Evolutionary conservation across 2,329 filamentous ascomycete species (phyloP).

Genomic region (Kalmusia sp.): DNA sequence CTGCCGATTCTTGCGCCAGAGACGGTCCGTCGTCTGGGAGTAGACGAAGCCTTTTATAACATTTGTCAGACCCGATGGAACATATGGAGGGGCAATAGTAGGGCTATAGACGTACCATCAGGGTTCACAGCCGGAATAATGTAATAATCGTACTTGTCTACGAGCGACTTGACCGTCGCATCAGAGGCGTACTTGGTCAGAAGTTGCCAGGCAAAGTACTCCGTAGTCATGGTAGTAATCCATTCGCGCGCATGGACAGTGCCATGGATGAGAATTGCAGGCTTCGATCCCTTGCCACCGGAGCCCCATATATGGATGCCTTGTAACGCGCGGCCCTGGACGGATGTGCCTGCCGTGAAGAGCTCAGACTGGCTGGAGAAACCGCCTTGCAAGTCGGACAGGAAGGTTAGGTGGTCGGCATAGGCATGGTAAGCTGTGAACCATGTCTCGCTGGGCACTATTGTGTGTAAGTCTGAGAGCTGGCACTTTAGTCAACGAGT

Average conservation of each 20-base stretch:
- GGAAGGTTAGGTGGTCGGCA: constrained; percentile 42
- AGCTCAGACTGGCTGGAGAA: constrained; percentile 43
- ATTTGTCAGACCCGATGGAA: constrained; percentile 4
- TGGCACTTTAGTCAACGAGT: background rate
- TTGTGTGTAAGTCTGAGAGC: constrained; percentile 5
- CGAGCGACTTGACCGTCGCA: constrained; percentile 38
- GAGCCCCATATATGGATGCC: constrained; percentile 49
- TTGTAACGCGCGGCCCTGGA: constrained; percentile 40
- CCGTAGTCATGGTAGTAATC: constrained; percentile 42
- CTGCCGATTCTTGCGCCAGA: constrained; percentile 51
- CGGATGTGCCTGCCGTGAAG: constrained; percentile 39
- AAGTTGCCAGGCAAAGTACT: constrained; percentile 44
- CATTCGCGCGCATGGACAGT: constrained; percentile 47
- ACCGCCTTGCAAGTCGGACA: constrained; percentile 40
- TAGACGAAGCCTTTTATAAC: constrained; percentile 43
- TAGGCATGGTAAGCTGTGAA: constrained; percentile 47
- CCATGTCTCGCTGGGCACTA: constrained; percentile 43
- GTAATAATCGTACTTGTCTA: constrained; percentile 48
- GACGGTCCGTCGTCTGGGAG: constrained; percentile 46
- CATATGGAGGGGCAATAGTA: constrained; percentile 14
- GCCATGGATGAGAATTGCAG: constrained; percentile 42
- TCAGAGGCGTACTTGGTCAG: constrained; percentile 43
- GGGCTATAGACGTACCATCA: constrained; percentile 18
- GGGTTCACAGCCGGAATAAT: constrained; percentile 32
- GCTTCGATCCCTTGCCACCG: constrained; percentile 45